phyloP scores from a whole-genome alignment of 768 basidiomycete genomes.

The Russula abietina region DNA sequence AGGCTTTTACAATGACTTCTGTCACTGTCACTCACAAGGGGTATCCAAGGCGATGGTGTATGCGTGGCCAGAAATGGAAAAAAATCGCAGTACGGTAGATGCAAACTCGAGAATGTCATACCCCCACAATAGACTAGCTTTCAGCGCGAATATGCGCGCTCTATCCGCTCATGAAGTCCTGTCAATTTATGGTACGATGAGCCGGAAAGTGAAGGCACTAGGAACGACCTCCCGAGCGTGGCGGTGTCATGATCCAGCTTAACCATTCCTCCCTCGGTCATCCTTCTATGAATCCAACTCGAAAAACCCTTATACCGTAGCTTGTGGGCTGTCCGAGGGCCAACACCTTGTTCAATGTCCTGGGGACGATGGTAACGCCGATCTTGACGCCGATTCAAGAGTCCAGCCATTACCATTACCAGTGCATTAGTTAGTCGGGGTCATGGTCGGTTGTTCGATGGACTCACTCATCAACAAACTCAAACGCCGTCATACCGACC shows the following conservation, averaged over 20 bases:
- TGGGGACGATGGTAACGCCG: not conserved
- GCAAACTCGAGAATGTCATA: constrained; percentile 20
- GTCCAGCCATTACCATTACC: not conserved
- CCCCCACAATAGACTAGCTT: not conserved
- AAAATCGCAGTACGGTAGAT: constrained; percentile 64
- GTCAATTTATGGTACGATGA: not conserved
- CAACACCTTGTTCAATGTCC: not conserved
- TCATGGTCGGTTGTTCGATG: not conserved
- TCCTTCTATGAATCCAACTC: not conserved
- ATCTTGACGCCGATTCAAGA: not conserved
- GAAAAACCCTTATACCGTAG: no score
- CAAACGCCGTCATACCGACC: not conserved
- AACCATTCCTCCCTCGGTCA: not conserved
- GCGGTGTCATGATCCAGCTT: not conserved
- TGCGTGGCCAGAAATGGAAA: constrained; percentile 50
- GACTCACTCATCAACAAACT: not conserved
- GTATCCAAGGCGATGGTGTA: constrained; percentile 56
- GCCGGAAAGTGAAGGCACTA: not conserved
- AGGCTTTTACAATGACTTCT: constrained; percentile 54
- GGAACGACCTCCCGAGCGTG: not conserved
- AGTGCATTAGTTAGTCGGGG: not conserved
- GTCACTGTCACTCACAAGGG: constrained; percentile 43
- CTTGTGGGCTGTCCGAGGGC: not conserved
- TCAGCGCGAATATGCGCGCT: not conserved
- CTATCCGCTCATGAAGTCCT: not conserved